Evolutionary conservation across 345 rosid genomes (phyloP), one percentile per base, ranked within the genome.

Genomic region (Eucalyptus melliodora): DNA sequence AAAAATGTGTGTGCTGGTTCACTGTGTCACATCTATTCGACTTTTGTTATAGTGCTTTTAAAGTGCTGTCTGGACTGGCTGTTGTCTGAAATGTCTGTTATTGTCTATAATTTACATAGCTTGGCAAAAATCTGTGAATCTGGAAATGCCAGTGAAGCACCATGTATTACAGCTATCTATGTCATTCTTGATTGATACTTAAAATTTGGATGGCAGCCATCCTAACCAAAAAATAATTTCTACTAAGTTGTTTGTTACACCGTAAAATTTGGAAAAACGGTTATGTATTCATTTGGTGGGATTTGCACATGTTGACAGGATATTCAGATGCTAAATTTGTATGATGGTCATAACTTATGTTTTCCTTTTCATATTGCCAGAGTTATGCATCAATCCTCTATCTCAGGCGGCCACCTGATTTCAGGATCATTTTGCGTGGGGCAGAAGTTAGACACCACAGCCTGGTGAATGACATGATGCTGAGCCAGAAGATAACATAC

Each of bases 351-450:
- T 72, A 56, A 86, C 56, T 59, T 44, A 42, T 26, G 83, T 62
- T 86, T 67, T 31, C 40, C 42, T 7, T n/a, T 86, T 89, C 56
- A 50, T 86, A 19, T 86, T 65, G 50, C 88, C 89, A 97, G 98
- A 96, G 95, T 88, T 97, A 95, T 89, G 97, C 96, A 82, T 93
- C 97, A n/a, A 95, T 97, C 89, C 96, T 97, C 87, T 97, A 96
- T 90, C 96, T 95, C 49, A 92, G 90, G 90, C 94, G 92, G 88
- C 99, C 98, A 56, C 34, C 91, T 5, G 89, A 90, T 21, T 97
- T 97, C 89, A 91, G 92, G 92, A 95, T 97, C 62, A 86, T 92
- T 88, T 90, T 95, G 62, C 96, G 95, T 31, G 95, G 96, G 21
- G 88, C 90, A 90, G 98, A 92, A 17, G 92, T 95, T 23, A 88